Evolutionary conservation across 768 basidiomycete genomes (phyloP).

Genomic region (Tylopilus subfusipes): DNA sequence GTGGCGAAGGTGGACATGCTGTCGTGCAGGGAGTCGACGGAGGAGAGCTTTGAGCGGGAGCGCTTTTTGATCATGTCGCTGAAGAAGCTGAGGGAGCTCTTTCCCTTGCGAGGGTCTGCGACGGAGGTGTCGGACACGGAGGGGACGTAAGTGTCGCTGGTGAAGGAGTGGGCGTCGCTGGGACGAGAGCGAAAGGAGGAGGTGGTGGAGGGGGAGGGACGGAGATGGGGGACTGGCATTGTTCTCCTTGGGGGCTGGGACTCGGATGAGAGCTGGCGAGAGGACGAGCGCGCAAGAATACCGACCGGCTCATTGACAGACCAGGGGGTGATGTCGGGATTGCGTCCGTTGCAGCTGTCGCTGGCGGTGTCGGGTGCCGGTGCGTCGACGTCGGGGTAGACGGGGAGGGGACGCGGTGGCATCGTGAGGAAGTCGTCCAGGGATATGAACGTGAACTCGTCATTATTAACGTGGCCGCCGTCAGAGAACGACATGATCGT

Average conservation of each 20-base stretch:
- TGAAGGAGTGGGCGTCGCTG: slow-evolving; percentile 29
- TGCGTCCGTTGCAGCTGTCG: neutral
- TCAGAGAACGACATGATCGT: neutral
- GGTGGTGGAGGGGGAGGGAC: slow-evolving; percentile 33
- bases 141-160: slow-evolving; percentile 27
- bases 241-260: slow-evolving; percentile 18
- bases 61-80: slow-evolving; percentile 41
- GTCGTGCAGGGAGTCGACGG: slow-evolving; percentile 30
- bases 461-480: neutral
- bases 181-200: slow-evolving; percentile 26
- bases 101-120: slow-evolving; percentile 42
- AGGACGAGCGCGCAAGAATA: neutral
- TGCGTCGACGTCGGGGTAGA: slow-evolving; percentile 14
- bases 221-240: slow-evolving; percentile 26
- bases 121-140: slow-evolving; percentile 36
- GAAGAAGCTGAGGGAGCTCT: slow-evolving; percentile 43
- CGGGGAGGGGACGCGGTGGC: neutral
- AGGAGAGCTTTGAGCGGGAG: slow-evolving; percentile 39
- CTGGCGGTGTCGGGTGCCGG: neutral
- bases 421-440: slow-evolving; percentile 5
- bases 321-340: slow-evolving; percentile 24
- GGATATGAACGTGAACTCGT: slow-evolving; percentile 10
- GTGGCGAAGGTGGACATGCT: slow-evolving; percentile 31
- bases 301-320: slow-evolving; percentile 11
- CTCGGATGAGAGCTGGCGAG: neutral